phyloP scores from a whole-genome alignment of 495 filamentous ascomycete genomes.

The Penicillium macrosclerotiorum region DNA sequence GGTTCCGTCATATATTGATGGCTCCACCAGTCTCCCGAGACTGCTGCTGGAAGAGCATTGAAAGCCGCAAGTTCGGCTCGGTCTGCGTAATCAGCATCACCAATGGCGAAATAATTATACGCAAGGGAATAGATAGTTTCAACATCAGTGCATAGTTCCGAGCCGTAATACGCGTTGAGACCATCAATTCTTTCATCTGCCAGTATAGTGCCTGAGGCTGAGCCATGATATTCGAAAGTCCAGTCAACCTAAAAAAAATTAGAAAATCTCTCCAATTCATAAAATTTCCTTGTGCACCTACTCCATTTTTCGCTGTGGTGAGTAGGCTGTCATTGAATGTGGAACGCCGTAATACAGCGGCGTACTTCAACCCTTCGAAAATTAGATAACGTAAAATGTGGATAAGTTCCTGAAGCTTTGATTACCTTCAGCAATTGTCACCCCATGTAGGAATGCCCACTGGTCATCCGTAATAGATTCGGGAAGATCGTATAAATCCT shows the following conservation, averaged over 20 bases:
- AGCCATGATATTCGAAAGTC: no score
- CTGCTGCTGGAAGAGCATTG: conserved; percentile 56
- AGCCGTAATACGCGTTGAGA: conserved; percentile 31
- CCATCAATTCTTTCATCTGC: no score
- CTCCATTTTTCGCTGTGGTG: no score
- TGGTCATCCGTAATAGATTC: no score
- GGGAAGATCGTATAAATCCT: no score
- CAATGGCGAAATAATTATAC: conserved; percentile 41
- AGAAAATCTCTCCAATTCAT: no score
- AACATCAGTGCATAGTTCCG: conserved; percentile 42
- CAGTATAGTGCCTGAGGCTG: no score
- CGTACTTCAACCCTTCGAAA: conserved; percentile 32
- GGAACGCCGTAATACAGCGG: conserved; percentile 39
- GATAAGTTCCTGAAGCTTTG: neutral
- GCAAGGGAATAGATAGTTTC: conserved; percentile 45
- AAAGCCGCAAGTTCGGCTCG: conserved; percentile 56
- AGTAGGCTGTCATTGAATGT: conserved; percentile 40
- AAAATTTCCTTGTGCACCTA: no score
- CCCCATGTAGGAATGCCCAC: conserved; percentile 46
- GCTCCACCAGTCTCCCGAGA: conserved; percentile 59
- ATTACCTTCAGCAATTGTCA: conserved; percentile 49
- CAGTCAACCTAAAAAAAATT: no score
- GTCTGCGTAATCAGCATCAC: conserved; percentile 54
- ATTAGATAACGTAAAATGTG: neutral
- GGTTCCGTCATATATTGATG: conserved; percentile 59